Evolutionary conservation across 192 early-diverging fungal genomes (phyloP).

Genomic region (Backusella tarrabulga): DNA sequence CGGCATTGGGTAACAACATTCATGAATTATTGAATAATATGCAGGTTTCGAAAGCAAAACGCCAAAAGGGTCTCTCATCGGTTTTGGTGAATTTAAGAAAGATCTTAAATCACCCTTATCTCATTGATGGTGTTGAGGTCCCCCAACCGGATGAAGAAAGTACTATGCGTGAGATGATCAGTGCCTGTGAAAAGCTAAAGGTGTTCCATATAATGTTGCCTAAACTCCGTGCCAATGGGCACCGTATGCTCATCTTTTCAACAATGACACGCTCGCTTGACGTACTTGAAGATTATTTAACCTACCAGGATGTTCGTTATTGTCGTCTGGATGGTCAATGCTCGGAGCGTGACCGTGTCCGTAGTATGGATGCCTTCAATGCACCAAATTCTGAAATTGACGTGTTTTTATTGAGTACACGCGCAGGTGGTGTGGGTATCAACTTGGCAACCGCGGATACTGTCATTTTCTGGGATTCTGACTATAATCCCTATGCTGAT

Average conservation of each 20-base stretch:
- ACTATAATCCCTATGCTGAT: slow-evolving; percentile 74
- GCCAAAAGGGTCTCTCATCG: slow-evolving; percentile 28
- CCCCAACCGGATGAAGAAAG: slow-evolving; percentile 28
- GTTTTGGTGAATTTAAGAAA: slow-evolving; percentile 71
- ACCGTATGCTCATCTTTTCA: slow-evolving; percentile 78
- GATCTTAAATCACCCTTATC: slow-evolving; percentile 69
- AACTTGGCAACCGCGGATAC: slow-evolving; percentile 76
- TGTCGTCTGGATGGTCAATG: slow-evolving; percentile 70
- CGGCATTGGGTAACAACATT: slow-evolving; percentile 57
- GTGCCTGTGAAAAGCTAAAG: slow-evolving; percentile 62
- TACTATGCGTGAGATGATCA: slow-evolving; percentile 56
- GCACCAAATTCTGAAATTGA: slow-evolving; percentile 56
- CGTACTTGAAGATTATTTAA: slow-evolving; percentile 77
- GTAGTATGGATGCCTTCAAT: slow-evolving; percentile 66
- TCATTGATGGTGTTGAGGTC: slow-evolving; percentile 56
- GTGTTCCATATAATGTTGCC: slow-evolving; percentile 66
- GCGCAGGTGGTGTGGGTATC: slow-evolving; percentile 77
- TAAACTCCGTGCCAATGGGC: slow-evolving; percentile 57
- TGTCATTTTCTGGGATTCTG: slow-evolving; percentile 71
- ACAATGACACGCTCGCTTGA: slow-evolving; percentile 77
- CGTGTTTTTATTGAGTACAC: slow-evolving; percentile 68
- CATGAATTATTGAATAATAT: not conserved
- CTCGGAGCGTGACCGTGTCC: slow-evolving; percentile 45
- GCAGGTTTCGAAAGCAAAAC: not conserved
- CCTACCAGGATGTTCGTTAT: slow-evolving; percentile 48